A percentile compares a stretch with the other conserved stretches of the same genome.
These are phyloP conservation scores for Stygiomarasmius scandens DNA, from an alignment of 1,284 basidiomycete species.

Conservation along the genomic window DNA sequence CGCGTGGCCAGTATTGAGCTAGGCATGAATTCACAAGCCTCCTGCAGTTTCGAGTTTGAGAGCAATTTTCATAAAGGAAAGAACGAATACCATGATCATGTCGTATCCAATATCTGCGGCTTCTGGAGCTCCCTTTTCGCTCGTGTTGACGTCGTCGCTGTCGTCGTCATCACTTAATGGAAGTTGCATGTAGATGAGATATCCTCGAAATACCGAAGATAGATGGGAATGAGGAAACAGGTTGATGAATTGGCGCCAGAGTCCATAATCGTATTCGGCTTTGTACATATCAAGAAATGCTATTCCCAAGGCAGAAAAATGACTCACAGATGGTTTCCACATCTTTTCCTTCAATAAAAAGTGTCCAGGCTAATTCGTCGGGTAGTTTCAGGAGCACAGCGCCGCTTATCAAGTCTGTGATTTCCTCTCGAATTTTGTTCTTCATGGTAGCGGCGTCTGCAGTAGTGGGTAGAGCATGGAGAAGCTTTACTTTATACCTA, in stretches of 20 bases:
- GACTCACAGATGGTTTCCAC: conserved; percentile 65
- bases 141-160: conserved; percentile 39
- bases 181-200: conserved; percentile 66
- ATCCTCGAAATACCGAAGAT: conserved; percentile 66
- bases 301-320: conserved; percentile 6
- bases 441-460: conserved; percentile 51
- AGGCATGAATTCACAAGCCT: conserved; percentile 55
- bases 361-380: conserved; percentile 79
- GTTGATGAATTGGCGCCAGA: conserved; percentile 66
- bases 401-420: conserved; percentile 73
- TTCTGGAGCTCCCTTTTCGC: conserved; percentile 39
- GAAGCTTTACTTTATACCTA: conserved; percentile 57
- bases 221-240: conserved; percentile 70
- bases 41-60: conserved; percentile 41
- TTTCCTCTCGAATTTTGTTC: conserved; percentile 52
- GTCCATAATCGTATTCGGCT: conserved; percentile 67
- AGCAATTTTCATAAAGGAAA: not conserved
- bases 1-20: conserved; percentile 76
- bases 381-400: conserved; percentile 74
- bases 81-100: conserved; percentile 51
- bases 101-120: conserved; percentile 42
- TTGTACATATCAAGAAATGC: conserved; percentile 7
- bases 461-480: conserved; percentile 54
- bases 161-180: conserved; percentile 47
- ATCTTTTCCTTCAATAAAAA: conserved; percentile 81